Base-by-base conservation (phyloP, 495 filamentous ascomycete genomes). In the Podospora bellae-mahoneyi region DNA sequence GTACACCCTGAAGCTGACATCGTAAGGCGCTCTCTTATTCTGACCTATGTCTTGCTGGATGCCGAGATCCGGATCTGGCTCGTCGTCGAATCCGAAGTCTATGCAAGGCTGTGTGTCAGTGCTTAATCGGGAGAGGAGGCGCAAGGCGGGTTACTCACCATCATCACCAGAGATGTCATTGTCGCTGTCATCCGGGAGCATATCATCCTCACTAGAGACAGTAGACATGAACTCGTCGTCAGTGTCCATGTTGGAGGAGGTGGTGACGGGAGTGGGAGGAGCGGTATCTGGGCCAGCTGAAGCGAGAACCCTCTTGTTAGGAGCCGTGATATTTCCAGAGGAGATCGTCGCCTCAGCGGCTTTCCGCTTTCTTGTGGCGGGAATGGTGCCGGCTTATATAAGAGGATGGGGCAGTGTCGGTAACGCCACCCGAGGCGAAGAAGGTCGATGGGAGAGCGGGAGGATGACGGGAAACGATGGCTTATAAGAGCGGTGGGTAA, bases 171-270 rank as follows among this genome's bases (percentile, higher is more conserved):
- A 84, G 72, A 93, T 84, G 61, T 79, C 87, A 75, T 92, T 88
- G 28, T 94, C 93, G 74, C 88, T 93, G 30, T 91, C 92, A 70
- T 92, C 84, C 55, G 84, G 84, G 62, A 94, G 88, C 62, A 87
- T 86, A 74, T 92, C 92, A 62, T 90, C 88, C 54, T 87, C 87
- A 75, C 91, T 96, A 18, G 92, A 94, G 71, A 88, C 84, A 67
- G 89, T 88, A 64, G 91, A 96, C 85, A 96, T 91, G 76, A 94
- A 93, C 70, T 98, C 95, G 76, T 98, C 94, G 71, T 98, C 95
- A 15, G 95, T 97, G 76, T 97, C 94, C 95, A 98, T 98, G 19
- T 82, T 88, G 60, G 78, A 80, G 69, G 79, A 73, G 27, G 83
- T 83, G 39, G 88, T 92, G 63, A 84, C 80, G 30, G 90, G 89